A percentile compares a stretch with the other conserved stretches of the same genome.
Conservation (phyloP, 2,329 filamentous ascomycete genomes). For the Juglanconis juglandina region DNA sequence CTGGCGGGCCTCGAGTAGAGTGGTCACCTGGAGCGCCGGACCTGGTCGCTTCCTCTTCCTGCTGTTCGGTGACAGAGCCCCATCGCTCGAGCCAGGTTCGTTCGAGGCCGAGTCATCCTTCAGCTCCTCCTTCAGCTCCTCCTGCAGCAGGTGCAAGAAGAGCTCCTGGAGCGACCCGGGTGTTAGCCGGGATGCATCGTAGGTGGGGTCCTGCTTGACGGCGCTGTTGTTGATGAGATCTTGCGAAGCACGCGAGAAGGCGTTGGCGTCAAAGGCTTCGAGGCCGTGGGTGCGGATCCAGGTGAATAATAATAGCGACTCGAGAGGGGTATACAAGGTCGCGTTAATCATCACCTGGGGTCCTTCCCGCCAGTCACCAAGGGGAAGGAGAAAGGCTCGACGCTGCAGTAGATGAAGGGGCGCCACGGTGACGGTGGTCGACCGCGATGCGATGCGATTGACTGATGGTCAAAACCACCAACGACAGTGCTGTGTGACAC, state of each 20-base stretch:
- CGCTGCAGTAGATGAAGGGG: conserved; percentile 32
- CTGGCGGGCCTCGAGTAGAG: conserved; percentile 62
- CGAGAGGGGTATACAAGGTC: conserved; percentile 32
- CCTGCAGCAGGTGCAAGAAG: conserved; percentile 71
- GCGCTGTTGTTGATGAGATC: conserved; percentile 70
- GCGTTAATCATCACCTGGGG: conserved; percentile 34
- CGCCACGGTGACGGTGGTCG: conserved; percentile 30
- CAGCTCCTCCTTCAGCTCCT: conserved; percentile 61
- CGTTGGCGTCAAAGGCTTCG: conserved; percentile 27
- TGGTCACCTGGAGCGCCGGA: conserved; percentile 53
- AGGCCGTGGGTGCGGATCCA: conserved; percentile 28
- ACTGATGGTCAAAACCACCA: neutral
- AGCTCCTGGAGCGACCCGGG: conserved; percentile 76
- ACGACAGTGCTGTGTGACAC: neutral
- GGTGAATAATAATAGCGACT: conserved; percentile 33
- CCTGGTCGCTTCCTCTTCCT: conserved; percentile 73
- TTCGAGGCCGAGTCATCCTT: conserved; percentile 19
- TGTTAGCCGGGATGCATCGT: conserved; percentile 70
- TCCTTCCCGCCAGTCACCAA: conserved; percentile 32
- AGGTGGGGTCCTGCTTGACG: conserved; percentile 66
- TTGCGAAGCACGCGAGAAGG: conserved; percentile 41
- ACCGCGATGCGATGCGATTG: neutral
- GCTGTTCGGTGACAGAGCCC: conserved; percentile 51
- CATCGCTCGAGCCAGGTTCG: conserved; percentile 37
- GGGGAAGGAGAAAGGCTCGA: conserved; percentile 28